Base-by-base conservation (phyloP, 345 rosid genomes). In the Syzygium oleosum region DNA sequence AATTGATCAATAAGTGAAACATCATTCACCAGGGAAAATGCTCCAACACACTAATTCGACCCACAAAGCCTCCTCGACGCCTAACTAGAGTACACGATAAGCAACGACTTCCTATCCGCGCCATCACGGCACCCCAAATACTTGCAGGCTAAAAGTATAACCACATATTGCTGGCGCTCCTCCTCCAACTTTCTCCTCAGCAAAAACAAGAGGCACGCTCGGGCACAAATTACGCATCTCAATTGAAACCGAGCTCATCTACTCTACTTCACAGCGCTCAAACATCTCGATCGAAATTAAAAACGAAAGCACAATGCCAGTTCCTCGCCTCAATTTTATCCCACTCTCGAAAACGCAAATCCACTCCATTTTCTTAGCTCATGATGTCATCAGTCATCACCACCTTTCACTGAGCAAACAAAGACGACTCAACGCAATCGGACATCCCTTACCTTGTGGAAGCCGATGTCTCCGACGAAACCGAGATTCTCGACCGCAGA, bases 401-500 rank as follows among this genome's bases (percentile, higher is more conserved):
- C 46, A 19, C 4, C 21, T 43, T 43, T 43, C 5, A 73, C 80
- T 19, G 1, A 73, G 80, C 80, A 73, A 73, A 9, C 19, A 41
- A 19, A 73, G 80, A 73, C 80, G 46, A 73, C 16, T 38, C 19
- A 16, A 5, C 22, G 8, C 46, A 31, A 31, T 43, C 46, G 46
- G 46, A 43, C 46, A 5, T 73, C 13, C 58, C 34, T 84, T 90
- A 96, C 98, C 99, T 93, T 93, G 63, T 92, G 87, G 89, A 93
- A 95, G 91, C 87, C 94, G 88, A 94, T 52, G 68, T 96, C 98
- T 55, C 92, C 93, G 78, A 90, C 86, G 88, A 91, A 97, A 77
- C 98, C 97, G 53, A 95, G 90, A 84, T 92, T 91, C 90, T 94
- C 92, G 78, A 96, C 84, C 58, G 94, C 92, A 22, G 84, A 89